Conservation (phyloP, 2,329 filamentous ascomycete species). For the Balansia obtecta region DNA sequence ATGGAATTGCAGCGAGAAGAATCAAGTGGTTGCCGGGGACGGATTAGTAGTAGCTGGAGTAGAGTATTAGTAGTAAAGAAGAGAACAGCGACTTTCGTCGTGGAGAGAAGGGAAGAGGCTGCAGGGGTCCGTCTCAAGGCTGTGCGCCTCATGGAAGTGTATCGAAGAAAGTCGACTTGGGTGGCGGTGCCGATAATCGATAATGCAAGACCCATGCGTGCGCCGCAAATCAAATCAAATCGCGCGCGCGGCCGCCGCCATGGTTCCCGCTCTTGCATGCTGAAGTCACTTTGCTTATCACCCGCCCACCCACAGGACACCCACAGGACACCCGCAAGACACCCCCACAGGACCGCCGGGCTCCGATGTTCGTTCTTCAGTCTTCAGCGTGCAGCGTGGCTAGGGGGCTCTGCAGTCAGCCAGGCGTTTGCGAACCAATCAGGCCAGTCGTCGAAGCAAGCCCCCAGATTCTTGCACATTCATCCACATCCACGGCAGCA, state of each 20-base stretch:
- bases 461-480: too few species aligned
- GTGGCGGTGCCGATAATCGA: slow-evolving; percentile 22
- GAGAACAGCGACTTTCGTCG: neutral
- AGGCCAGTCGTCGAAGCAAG: neutral
- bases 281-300: neutral
- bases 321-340: too few species aligned
- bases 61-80: neutral
- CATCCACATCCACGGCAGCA: too few species aligned
- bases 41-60: neutral
- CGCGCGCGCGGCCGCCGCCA: too few species aligned
- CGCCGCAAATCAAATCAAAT: too few species aligned
- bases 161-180: slow-evolving; percentile 29
- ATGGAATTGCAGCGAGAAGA: neutral
- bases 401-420: too few species aligned
- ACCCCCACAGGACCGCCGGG: too few species aligned
- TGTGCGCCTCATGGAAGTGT: slow-evolving; percentile 30
- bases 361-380: slow-evolving; percentile 2
- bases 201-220: slow-evolving; percentile 6
- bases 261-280: neutral
- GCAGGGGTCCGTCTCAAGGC: slow-evolving; percentile 16
- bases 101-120: slow-evolving; percentile 12
- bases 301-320: too few species aligned
- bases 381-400: too few species aligned
- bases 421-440: neutral
- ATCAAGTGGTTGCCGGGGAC: neutral